A percentile compares a stretch with the other conserved stretches of the same genome.
phyloP scores from a whole-genome alignment of 2,329 filamentous ascomycete genomes.

The Xylariomycetidae sp. region DNA sequence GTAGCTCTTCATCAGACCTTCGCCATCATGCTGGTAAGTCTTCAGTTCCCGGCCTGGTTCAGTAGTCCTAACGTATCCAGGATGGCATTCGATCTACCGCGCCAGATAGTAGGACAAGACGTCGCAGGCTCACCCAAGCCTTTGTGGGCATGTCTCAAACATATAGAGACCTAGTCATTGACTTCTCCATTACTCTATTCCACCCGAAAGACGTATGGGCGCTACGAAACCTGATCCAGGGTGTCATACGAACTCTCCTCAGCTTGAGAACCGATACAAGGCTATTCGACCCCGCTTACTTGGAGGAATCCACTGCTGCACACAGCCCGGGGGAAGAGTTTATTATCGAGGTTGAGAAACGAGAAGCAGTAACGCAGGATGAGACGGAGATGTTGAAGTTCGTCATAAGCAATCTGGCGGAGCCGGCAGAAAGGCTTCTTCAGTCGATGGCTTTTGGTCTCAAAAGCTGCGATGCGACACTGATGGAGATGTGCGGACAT shows the following conservation, averaged over 20 bases:
- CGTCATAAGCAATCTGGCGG: constrained; percentile 31
- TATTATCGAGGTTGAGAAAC: constrained; percentile 27
- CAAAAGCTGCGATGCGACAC: constrained; percentile 41
- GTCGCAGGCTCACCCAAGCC: constrained; percentile 40
- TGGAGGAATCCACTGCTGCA: not conserved
- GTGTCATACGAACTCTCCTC: constrained; percentile 46
- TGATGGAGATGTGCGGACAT: constrained; percentile 49
- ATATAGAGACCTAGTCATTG: constrained; percentile 49
- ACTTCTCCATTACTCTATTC: constrained; percentile 50
- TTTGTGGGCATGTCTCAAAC: constrained; percentile 52
- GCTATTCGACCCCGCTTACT: constrained; percentile 36
- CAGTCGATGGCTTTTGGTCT: constrained; percentile 39
- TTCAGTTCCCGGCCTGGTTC: not conserved
- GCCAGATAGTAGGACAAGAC: constrained; percentile 26
- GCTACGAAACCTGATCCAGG: constrained; percentile 50
- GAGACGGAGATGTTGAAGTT: constrained; percentile 18
- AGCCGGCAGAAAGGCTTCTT: constrained; percentile 41
- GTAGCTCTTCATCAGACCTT: constrained; percentile 41
- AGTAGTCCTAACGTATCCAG: constrained; percentile 17
- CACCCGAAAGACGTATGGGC: constrained; percentile 41
- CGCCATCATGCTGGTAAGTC: constrained; percentile 37
- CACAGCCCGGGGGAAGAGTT: constrained; percentile 18
- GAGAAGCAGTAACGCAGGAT: constrained; percentile 10
- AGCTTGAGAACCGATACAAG: constrained; percentile 44
- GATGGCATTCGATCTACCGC: constrained; percentile 33